Evolutionary conservation across 139 green algal genomes (phyloP).

Genomic region (Ettlia oleoabundans): DNA sequence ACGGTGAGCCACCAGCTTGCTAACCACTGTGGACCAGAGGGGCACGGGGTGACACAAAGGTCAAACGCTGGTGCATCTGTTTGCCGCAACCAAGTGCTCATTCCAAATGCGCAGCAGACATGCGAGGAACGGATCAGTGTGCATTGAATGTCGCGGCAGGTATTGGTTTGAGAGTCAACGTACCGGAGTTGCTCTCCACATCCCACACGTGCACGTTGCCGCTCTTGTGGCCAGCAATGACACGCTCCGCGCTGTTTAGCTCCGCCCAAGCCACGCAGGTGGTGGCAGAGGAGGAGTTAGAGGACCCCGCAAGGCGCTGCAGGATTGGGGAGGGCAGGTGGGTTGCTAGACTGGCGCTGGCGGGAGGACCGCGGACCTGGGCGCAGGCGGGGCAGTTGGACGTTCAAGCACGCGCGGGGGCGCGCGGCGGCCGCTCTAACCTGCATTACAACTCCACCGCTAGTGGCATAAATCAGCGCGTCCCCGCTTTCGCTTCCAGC

Average conservation of each 20-base stretch:
- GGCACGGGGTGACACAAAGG: too few relatives aligned
- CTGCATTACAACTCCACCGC: not conserved
- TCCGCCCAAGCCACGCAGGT: conserved; percentile 28
- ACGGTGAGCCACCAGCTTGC: not conserved
- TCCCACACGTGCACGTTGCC: conserved; percentile 25
- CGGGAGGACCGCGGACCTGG: not conserved
- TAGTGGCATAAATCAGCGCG: not conserved
- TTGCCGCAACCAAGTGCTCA: too few relatives aligned
- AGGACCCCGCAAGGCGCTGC: not conserved
- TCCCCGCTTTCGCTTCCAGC: not conserved
- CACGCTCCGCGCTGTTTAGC: not conserved
- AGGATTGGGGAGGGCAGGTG: not conserved
- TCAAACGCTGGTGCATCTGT: too few relatives aligned
- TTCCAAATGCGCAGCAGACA: too few relatives aligned
- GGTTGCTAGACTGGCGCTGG: too few relatives aligned
- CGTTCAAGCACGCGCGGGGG: not conserved
- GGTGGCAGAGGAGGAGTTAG: not conserved
- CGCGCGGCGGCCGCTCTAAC: not conserved
- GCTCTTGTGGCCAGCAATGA: conserved; percentile 4
- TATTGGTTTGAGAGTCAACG: not conserved
- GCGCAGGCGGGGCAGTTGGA: not conserved
- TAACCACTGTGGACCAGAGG: too few relatives aligned
- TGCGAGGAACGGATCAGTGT: too few relatives aligned
- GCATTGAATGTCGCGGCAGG: not conserved
- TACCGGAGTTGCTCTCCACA: not conserved